A percentile compares a stretch with the other conserved stretches of the same genome.
phyloP scores from a whole-genome alignment of 2,329 filamentous ascomycete species.

The Cercospora sesami region DNA sequence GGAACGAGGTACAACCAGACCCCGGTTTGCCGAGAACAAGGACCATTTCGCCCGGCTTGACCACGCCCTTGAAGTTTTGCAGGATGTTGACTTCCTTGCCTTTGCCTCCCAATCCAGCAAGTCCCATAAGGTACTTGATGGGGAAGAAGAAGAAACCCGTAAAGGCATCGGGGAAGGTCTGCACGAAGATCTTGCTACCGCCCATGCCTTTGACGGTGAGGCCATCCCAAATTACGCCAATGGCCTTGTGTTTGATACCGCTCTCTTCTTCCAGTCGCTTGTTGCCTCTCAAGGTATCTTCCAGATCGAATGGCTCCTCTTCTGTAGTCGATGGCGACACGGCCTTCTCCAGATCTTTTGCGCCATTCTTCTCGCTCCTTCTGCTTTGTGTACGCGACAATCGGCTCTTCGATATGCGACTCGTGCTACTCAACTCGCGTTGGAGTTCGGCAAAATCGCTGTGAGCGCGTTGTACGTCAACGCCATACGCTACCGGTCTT shows the following conservation, averaged over 20 bases:
- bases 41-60: constrained; percentile 83
- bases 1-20: constrained; percentile 55
- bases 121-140: constrained; percentile 58
- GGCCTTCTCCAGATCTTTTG: constrained; percentile 61
- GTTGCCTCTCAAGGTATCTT: constrained; percentile 69
- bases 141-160: constrained; percentile 69
- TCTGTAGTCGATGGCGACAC: constrained; percentile 44
- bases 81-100: constrained; percentile 72
- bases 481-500: constrained; percentile 42
- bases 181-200: constrained; percentile 62
- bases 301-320: constrained; percentile 70
- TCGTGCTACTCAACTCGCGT: constrained; percentile 46
- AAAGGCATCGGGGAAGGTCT: constrained; percentile 61
- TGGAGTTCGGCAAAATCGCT: constrained; percentile 69
- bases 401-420: constrained; percentile 40
- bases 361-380: constrained; percentile 41
- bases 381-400: constrained; percentile 49
- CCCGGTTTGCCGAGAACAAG: constrained; percentile 78
- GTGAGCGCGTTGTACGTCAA: constrained; percentile 68
- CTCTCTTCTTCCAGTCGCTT: constrained; percentile 70
- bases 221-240: constrained; percentile 66
- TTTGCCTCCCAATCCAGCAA: constrained; percentile 67
- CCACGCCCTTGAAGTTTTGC: constrained; percentile 64
- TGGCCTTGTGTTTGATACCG: constrained; percentile 72
- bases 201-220: constrained; percentile 64